A percentile compares a stretch with the other conserved stretches of the same genome.
Evolutionary conservation across 2,329 filamentous ascomycete genomes (phyloP).

Genomic region (Orbilia ellipsospora): DNA sequence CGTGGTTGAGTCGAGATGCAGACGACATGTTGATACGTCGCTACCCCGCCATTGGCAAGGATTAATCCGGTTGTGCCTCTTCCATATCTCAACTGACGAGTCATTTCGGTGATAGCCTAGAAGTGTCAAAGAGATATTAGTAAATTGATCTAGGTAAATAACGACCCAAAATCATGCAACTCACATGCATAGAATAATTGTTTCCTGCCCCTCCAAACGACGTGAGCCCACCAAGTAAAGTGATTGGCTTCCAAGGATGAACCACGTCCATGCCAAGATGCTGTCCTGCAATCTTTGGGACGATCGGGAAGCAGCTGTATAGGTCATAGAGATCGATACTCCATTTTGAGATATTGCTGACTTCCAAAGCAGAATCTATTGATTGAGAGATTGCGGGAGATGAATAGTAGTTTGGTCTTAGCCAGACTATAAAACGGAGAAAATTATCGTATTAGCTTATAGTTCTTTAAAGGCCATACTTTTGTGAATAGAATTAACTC

Average conservation of each 20-base stretch:
- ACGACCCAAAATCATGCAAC: constrained; percentile 48
- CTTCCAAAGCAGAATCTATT: constrained; percentile 67
- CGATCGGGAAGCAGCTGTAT: constrained; percentile 77
- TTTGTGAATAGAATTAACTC: constrained; percentile 56
- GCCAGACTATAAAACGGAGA: constrained; percentile 67
- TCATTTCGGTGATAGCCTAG: constrained; percentile 69
- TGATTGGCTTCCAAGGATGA: constrained; percentile 67
- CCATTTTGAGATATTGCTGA: constrained; percentile 65
- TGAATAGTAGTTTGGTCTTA: constrained; percentile 70
- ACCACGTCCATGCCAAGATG: constrained; percentile 69
- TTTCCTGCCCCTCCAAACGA: constrained; percentile 77
- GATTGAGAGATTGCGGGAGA: constrained; percentile 71
- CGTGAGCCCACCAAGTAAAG: constrained; percentile 73
- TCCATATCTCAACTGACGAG: constrained; percentile 66
- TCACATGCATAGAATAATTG: constrained; percentile 76
- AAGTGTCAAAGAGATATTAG: background rate
- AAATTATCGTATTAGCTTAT: constrained; percentile 16
- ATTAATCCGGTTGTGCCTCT: constrained; percentile 68
- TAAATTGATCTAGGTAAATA: background rate
- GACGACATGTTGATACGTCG: constrained; percentile 74
- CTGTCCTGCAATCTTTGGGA: constrained; percentile 73
- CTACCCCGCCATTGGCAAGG: constrained; percentile 73
- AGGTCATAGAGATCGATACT: constrained; percentile 73
- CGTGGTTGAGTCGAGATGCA: constrained; percentile 67
- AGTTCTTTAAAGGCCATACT: constrained; percentile 12